These are phyloP conservation scores for Phytophthora citricola DNA, from an alignment of 352 stramenopile species.

Conservation along the genomic window DNA sequence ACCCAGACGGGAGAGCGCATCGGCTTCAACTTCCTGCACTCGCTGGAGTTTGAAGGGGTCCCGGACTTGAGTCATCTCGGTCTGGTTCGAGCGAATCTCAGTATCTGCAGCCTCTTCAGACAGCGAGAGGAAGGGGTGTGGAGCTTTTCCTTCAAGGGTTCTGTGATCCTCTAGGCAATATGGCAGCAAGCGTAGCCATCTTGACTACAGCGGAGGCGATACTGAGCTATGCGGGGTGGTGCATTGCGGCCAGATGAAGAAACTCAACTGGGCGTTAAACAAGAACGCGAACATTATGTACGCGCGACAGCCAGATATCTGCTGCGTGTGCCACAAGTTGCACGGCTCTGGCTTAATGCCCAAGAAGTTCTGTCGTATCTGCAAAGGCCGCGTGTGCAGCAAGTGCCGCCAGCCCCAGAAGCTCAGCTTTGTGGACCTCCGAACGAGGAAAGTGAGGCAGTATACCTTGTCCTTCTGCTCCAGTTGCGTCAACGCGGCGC, in stretches of 20 bases:
- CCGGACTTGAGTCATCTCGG: conserved; percentile 31
- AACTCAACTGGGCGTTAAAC: conserved; percentile 43
- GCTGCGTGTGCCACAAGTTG: conserved; percentile 35
- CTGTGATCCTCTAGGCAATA: conserved; percentile 36
- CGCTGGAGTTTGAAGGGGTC: conserved; percentile 53
- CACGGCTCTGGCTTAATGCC: conserved; percentile 17
- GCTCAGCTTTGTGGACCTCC: conserved; percentile 33
- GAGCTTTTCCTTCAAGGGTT: conserved; percentile 49
- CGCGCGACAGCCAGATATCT: conserved; percentile 26
- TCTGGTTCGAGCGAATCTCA: conserved; percentile 50
- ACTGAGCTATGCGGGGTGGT: conserved; percentile 35
- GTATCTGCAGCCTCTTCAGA: conserved; percentile 56
- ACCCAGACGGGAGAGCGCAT: conserved; percentile 47
- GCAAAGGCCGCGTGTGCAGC: conserved; percentile 36
- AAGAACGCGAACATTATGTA: conserved; percentile 36
- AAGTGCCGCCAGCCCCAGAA: conserved; percentile 35
- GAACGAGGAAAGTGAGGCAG: conserved; percentile 24
- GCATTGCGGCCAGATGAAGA: conserved; percentile 44
- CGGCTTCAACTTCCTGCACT: conserved; percentile 62
- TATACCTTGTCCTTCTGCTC: conserved; percentile 41
- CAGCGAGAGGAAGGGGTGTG: conserved; percentile 46
- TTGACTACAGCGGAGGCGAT: conserved; percentile 39
- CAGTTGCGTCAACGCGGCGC: conserved; percentile 23
- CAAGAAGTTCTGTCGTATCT: conserved; percentile 41
- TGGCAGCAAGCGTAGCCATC: conserved; percentile 37